Evolutionary conservation across 257 asterid genomes (phyloP).

Genomic region (Henckelia pumila): DNA sequence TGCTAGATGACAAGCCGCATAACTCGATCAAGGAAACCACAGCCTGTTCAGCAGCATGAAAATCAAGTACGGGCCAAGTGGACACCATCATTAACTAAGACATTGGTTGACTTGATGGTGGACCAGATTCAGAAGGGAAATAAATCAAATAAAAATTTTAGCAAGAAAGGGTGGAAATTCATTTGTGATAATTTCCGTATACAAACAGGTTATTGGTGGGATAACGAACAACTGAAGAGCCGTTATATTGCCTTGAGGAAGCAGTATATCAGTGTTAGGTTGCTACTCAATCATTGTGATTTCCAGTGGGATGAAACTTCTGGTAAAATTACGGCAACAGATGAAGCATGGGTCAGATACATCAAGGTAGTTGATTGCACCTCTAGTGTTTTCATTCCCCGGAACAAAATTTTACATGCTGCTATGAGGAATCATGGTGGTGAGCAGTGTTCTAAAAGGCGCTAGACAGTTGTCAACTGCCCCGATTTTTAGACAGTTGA

Average conservation of each 20-base stretch:
- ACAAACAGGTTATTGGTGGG: constrained; percentile 74
- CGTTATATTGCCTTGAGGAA: constrained; percentile 64
- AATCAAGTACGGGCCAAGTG: constrained; percentile 77
- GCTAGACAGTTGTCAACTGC: too few species aligned
- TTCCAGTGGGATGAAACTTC: constrained; percentile 66
- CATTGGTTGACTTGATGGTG: constrained; percentile 61
- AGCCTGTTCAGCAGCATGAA: constrained; percentile 42
- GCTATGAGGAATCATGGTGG: not conserved
- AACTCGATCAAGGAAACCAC: constrained; percentile 52
- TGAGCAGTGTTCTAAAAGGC: too few species aligned
- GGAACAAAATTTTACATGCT: not conserved
- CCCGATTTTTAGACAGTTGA: too few species aligned
- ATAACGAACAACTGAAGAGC: constrained; percentile 68
- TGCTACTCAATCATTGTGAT: constrained; percentile 53
- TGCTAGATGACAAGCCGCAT: constrained; percentile 63
- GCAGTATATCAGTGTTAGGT: constrained; percentile 45
- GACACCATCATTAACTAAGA: constrained; percentile 59
- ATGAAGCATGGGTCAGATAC: constrained; percentile 73
- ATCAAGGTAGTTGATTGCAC: constrained; percentile 39
- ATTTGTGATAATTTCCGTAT: constrained; percentile 64
- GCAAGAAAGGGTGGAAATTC: constrained; percentile 73
- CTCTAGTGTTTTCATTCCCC: not conserved
- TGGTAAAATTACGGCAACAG: constrained; percentile 53
- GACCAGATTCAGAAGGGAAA: constrained; percentile 63
- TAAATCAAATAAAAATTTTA: constrained; percentile 54